Evolutionary conservation across 306 rosid genomes (phyloP), one percentile per base, ranked within the genome.

Genomic region (Mimosa pudica): DNA sequence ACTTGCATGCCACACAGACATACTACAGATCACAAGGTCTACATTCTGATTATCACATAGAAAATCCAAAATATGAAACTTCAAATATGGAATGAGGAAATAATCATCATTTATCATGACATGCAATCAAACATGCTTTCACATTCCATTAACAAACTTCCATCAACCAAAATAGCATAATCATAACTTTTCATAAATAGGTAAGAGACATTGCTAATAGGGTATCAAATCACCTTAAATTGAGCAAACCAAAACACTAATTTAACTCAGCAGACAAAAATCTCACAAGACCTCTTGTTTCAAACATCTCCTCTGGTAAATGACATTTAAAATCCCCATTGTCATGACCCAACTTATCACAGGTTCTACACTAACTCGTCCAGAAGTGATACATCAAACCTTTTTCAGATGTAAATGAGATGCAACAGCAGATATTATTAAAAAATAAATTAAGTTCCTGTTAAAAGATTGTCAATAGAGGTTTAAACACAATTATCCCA

Each of bases 221-320:
- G 68, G 32, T 69, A 36, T 58, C 68, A 66, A 51, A 54, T 66
- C 45, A 63, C 44, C n/a, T 55, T 72, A 54, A 45, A 51, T 30
- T 10, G 85, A 62, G 10, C 24, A 10, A 30, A 75, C 68, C 80
- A 33, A 76, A 78, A 76, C 44, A 55, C 77, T 10, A 45, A 66
- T 78, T 54, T 61, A 77, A 68, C 65, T 24, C 61, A 11, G 18
- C 49, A 46, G 10, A 52, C 30, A 32, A 68, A 76, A 54, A 71
- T 47, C 65, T 58, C 67, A 12, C 77, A 47, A 60, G n/a, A 75
- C 12, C 61, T 18, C 41, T 68, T 55, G 71, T 61, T 60, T 61
- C 17, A 17, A 49, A 41, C 14, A 42, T 48, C 61, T 55, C 38
- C 62, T 38, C 52, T 0, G 9, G 16, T 60, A 47, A 76, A 70